Evolutionary conservation across 2,329 filamentous ascomycete species (phyloP).

Genomic region (Apiospora rasikravindrae): DNA sequence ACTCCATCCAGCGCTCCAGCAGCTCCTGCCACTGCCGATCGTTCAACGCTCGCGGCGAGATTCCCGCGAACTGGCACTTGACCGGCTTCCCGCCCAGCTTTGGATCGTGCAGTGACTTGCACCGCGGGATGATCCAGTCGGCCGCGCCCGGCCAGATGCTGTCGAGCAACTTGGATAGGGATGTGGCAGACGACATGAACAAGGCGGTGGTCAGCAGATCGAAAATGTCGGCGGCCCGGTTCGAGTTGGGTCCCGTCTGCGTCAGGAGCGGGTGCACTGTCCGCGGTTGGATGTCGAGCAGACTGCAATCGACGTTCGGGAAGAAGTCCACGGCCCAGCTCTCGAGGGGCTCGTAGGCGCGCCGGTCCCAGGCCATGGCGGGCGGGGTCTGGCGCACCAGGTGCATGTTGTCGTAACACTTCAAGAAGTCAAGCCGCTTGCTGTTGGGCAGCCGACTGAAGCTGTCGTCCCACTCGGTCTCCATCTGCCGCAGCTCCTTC

Average conservation of each 20-base stretch:
- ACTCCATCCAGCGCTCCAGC: conserved; percentile 64
- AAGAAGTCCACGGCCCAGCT: conserved; percentile 67
- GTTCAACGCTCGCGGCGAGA: conserved; percentile 57
- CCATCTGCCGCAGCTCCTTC: conserved; percentile 9
- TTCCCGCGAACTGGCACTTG: conserved; percentile 43
- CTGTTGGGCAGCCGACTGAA: conserved; percentile 37
- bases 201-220: conserved; percentile 57
- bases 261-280: conserved; percentile 54
- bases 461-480: conserved; percentile 1
- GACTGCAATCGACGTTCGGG: conserved; percentile 60
- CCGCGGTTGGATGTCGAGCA: conserved; percentile 73
- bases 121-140: conserved; percentile 55
- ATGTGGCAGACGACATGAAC: conserved; percentile 38
- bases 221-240: conserved; percentile 54
- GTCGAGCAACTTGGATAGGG: conserved; percentile 53
- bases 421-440: conserved; percentile 42
- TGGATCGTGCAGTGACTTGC: conserved; percentile 55
- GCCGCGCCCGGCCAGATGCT: conserved; percentile 64
- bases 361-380: conserved; percentile 70
- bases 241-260: conserved; percentile 46
- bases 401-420: conserved; percentile 59
- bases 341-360: conserved; percentile 72
- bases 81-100: conserved; percentile 49
- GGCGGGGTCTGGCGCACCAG: conserved; percentile 55
- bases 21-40: conserved; percentile 62